Conservation (phyloP, 129 eudicot genomes). For the Centella asiatica region DNA sequence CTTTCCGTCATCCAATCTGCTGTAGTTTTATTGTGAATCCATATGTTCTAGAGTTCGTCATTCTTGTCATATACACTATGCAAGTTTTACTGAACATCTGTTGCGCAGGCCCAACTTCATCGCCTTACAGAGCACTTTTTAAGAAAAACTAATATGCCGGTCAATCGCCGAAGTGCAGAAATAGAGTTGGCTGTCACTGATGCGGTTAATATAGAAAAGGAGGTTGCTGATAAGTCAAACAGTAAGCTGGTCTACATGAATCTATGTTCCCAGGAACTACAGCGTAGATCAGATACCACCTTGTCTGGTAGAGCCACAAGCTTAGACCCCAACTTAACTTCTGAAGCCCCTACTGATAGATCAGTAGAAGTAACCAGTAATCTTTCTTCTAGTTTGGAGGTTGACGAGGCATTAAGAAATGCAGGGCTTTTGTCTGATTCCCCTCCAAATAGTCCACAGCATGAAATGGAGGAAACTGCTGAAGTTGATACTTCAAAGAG, state of each 20-base stretch:
- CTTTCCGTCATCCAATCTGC: neutral
- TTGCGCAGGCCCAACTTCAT: constrained; percentile 76
- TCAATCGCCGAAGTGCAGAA: constrained; percentile 58
- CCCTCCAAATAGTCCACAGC: constrained; percentile 64
- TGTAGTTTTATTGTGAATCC: neutral
- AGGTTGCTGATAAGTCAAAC: constrained; percentile 68
- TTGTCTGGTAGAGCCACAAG: constrained; percentile 22
- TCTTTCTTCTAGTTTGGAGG: constrained; percentile 24
- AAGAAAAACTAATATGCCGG: constrained; percentile 61
- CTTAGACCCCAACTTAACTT: constrained; percentile 22
- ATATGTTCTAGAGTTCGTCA: neutral
- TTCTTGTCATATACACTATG: constrained; percentile 5
- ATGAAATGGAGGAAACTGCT: constrained; percentile 24
- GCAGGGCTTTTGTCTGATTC: constrained; percentile 90
- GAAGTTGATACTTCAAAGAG: constrained; percentile 9
- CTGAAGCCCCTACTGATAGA: constrained; percentile 24
- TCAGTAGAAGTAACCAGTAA: constrained; percentile 23
- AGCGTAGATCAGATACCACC: constrained; percentile 35
- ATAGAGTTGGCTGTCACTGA: constrained; percentile 89
- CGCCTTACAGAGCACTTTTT: constrained; percentile 81
- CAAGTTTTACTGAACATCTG: constrained; percentile 6
- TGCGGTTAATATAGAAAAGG: constrained; percentile 80
- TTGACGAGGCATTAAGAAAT: constrained; percentile 69
- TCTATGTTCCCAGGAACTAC: constrained; percentile 72
- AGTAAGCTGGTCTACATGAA: constrained; percentile 82